These are phyloP conservation scores for Pichia sp. DNA, from an alignment of 1,139 yeast species.

Conservation along the genomic window DNA sequence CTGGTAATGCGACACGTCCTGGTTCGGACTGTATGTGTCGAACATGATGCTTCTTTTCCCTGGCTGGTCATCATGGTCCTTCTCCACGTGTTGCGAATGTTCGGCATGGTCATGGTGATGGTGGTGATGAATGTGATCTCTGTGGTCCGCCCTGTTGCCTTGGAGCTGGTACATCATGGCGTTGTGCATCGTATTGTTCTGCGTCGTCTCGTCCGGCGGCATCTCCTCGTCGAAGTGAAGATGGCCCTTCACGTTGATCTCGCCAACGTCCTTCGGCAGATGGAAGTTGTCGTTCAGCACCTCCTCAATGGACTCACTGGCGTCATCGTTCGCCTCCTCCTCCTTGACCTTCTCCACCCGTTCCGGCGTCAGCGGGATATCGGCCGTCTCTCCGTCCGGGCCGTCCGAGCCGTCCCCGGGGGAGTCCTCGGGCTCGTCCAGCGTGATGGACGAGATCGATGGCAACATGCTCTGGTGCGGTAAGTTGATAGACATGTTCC, in stretches of 20 bases:
- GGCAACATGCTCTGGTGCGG: slow-evolving; percentile 11
- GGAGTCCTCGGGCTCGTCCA: neutral
- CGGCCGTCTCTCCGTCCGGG: slow-evolving; percentile 8
- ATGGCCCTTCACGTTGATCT: slow-evolving; percentile 19
- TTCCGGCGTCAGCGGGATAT: slow-evolving; percentile 8
- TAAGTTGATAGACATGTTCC: slow-evolving; percentile 5
- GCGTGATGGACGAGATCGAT: slow-evolving; percentile 12
- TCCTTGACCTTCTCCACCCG: slow-evolving; percentile 4
- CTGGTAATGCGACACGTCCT: slow-evolving; percentile 22
- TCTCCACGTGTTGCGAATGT: neutral
- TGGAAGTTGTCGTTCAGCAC: slow-evolving; percentile 6
- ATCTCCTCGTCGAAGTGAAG: slow-evolving; percentile 22
- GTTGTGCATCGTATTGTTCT: slow-evolving; percentile 29
- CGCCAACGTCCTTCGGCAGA: slow-evolving; percentile 18
- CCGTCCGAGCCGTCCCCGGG: neutral
- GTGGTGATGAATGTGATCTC: slow-evolving; percentile 4
- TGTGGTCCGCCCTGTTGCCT: neutral
- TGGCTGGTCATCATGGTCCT: neutral
- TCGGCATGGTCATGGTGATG: neutral
- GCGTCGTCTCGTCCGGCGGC: slow-evolving; percentile 27
- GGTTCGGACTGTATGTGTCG: slow-evolving; percentile 26
- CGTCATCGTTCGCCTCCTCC: slow-evolving; percentile 10
- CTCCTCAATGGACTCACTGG: slow-evolving; percentile 12
- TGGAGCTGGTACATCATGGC: slow-evolving; percentile 26
- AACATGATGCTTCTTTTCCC: slow-evolving; percentile 21